These are phyloP conservation scores for Amphicarpaea edgeworthii DNA, from an alignment of 306 rosid genomes.

Conservation along the genomic window DNA sequence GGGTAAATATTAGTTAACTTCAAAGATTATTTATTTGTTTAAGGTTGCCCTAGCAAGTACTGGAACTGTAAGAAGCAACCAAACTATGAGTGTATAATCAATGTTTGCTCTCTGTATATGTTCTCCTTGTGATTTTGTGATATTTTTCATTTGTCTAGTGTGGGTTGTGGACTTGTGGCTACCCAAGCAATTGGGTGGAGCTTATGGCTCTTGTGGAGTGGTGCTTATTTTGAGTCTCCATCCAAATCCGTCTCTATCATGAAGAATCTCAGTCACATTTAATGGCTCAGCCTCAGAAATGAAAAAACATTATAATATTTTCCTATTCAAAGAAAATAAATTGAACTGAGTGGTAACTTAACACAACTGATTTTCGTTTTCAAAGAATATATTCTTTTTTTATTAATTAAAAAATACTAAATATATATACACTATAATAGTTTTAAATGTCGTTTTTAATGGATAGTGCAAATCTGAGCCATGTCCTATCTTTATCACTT, in stretches of 20 bases:
- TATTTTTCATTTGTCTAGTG: background rate
- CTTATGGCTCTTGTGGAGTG: background rate
- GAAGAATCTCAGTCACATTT: constrained; percentile 41
- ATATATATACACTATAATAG: background rate
- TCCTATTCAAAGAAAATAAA: background rate
- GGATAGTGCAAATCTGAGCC: constrained; percentile 15
- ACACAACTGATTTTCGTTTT: constrained; percentile 31
- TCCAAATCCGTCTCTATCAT: constrained; percentile 26
- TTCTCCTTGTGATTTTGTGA: background rate
- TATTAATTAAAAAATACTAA: background rate
- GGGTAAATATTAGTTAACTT: background rate
- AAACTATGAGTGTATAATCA: background rate
- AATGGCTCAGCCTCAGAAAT: constrained; percentile 16
- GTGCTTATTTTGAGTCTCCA: constrained; percentile 34
- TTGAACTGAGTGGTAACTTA: constrained; percentile 6
- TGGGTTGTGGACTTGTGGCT: background rate
- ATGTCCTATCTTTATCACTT: background rate
- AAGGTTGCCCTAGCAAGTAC: background rate
- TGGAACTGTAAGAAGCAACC: background rate
- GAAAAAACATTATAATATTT: background rate
- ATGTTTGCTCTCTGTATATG: background rate
- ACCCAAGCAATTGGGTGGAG: constrained; percentile 7
- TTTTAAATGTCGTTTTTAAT: background rate
- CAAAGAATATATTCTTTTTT: constrained; percentile 32
- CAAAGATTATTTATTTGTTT: background rate